phyloP scores from a whole-genome alignment of 176 grass and related monocot genomes.

The Guadua angustifolia region DNA sequence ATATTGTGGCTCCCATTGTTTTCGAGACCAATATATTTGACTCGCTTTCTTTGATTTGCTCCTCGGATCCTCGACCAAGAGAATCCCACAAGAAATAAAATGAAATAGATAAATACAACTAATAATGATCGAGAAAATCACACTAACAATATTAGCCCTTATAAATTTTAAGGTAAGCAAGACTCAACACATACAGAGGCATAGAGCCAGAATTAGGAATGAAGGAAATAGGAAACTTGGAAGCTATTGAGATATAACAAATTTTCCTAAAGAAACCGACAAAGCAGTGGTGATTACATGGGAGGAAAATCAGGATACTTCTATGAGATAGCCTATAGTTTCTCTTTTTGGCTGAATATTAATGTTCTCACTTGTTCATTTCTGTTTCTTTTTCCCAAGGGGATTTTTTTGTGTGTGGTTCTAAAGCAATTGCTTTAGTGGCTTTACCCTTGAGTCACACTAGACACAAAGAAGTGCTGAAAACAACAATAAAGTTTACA shows the following conservation, averaged over 20 bases:
- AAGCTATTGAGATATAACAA: neutral
- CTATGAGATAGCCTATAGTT: neutral
- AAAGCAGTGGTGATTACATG: neutral
- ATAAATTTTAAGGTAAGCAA: conserved; percentile 4
- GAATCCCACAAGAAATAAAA: conserved; percentile 3
- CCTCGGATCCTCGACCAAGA: conserved; percentile 18
- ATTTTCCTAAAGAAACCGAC: neutral
- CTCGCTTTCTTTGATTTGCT: conserved; percentile 53
- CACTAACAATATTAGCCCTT: neutral
- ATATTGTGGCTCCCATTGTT: conserved; percentile 40
- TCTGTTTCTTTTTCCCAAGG: neutral
- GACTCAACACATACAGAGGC: neutral
- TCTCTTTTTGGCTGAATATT: neutral
- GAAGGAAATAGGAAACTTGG: neutral
- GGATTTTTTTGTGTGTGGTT: too few relatives aligned
- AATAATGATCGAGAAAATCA: conserved; percentile 21
- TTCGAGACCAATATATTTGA: conserved; percentile 50
- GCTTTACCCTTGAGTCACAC: neutral
- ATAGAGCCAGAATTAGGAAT: neutral
- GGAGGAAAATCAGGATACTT: conserved; percentile 18
- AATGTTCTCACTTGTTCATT: conserved; percentile 13
- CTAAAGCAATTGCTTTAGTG: neutral
- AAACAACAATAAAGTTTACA: neutral
- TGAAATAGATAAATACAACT: neutral
- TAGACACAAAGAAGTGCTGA: neutral